A percentile compares a stretch with the other conserved stretches of the same genome.
Evolutionary conservation across 768 basidiomycete genomes (phyloP).

Genomic region (Phylloporus sp.): DNA sequence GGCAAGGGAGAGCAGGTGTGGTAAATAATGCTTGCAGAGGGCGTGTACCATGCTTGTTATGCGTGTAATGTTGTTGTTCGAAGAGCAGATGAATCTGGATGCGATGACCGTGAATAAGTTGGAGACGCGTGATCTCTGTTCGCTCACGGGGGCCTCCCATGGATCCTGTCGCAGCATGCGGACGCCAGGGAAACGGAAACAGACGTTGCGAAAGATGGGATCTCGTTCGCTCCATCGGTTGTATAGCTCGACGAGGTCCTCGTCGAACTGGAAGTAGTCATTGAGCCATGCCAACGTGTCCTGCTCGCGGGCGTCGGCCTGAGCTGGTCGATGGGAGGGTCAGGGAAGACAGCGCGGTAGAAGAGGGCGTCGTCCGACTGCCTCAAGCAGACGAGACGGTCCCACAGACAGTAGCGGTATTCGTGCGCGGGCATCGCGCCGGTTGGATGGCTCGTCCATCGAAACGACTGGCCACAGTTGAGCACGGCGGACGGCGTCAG

Average conservation of each 20-base stretch:
- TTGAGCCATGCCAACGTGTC: slow-evolving; percentile 72
- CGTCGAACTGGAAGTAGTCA: slow-evolving; percentile 86
- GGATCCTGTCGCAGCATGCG: slow-evolving; percentile 88
- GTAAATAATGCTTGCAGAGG: slow-evolving; percentile 74
- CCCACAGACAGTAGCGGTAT: slow-evolving; percentile 73
- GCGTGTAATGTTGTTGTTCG: slow-evolving; percentile 92
- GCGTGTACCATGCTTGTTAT: slow-evolving; percentile 92
- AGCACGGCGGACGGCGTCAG: slow-evolving; percentile 74
- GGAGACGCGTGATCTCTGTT: slow-evolving; percentile 1
- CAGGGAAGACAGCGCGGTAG: slow-evolving; percentile 68
- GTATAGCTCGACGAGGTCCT: slow-evolving; percentile 69
- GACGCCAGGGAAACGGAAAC: slow-evolving; percentile 70
- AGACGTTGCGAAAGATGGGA: slow-evolving; percentile 62
- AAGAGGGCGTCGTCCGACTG: slow-evolving; percentile 61
- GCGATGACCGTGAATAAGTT: slow-evolving; percentile 11
- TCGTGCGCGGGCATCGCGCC: slow-evolving; percentile 43
- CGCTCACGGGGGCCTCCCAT: slow-evolving; percentile 93
- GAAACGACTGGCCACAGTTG: slow-evolving; percentile 81
- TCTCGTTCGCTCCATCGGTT: slow-evolving; percentile 70
- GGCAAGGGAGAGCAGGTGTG: slow-evolving; percentile 53
- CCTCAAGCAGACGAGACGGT: slow-evolving; percentile 79
- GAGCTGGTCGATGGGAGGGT: slow-evolving; percentile 30
- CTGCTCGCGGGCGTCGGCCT: slow-evolving; percentile 39
- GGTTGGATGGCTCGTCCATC: slow-evolving; percentile 58
- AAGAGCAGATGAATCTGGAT: slow-evolving; percentile 90